These are phyloP conservation scores for Ceratocystis alfenasii DNA, from an alignment of 2,329 filamentous ascomycete species.

Conservation along the genomic window DNA sequence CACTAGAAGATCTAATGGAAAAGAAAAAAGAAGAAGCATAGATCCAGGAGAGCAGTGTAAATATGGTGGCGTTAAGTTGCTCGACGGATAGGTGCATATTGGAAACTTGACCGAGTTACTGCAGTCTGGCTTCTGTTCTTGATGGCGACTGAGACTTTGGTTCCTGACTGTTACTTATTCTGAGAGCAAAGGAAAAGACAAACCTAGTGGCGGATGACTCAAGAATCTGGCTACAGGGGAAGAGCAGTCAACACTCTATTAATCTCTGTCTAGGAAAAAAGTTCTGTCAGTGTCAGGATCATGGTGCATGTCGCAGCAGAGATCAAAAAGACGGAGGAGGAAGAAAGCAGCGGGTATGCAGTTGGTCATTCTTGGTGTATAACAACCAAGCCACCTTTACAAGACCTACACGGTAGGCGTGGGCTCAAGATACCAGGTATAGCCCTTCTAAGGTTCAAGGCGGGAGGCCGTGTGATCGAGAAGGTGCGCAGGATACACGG, in stretches of 20 bases:
- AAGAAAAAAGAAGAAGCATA: neutral
- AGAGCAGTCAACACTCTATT: neutral
- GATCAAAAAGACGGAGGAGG: neutral
- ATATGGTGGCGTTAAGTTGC: neutral
- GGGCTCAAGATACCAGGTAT: neutral
- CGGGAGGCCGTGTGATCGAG: neutral
- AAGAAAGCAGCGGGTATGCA: neutral
- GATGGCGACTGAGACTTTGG: no score
- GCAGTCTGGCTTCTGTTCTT: neutral
- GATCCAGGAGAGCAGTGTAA: neutral
- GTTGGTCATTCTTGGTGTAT: neutral
- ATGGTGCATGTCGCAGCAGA: neutral
- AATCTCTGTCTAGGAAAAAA: neutral
- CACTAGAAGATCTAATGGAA: neutral
- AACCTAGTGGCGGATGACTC: no score
- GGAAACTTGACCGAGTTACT: neutral
- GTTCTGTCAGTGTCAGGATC: neutral
- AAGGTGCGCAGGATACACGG: neutral
- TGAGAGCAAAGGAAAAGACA: neutral
- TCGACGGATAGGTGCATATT: neutral
- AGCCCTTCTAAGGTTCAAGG: neutral
- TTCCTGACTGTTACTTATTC: neutral
- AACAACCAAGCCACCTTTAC: neutral
- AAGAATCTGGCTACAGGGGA: neutral
- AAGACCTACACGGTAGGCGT: neutral